These are phyloP conservation scores for Erigeron philadelphicus DNA, from an alignment of 140 eudicot genomes.

Conservation along the genomic window DNA sequence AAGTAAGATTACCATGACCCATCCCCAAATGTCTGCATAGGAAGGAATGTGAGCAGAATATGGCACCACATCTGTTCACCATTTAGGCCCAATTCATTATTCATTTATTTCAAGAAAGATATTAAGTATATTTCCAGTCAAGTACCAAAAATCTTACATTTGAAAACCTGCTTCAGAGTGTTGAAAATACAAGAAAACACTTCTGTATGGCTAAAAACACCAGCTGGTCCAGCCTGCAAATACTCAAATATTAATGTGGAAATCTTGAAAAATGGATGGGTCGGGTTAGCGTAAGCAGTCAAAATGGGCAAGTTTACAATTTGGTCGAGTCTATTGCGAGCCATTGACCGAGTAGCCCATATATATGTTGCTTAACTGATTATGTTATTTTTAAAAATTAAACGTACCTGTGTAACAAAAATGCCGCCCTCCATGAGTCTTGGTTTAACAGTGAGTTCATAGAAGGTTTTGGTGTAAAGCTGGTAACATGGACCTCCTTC, in stretches of 20 bases:
- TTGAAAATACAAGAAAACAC: constrained; percentile 89
- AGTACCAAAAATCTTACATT: constrained; percentile 45
- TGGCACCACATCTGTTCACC: constrained; percentile 56
- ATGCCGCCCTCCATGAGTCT: constrained; percentile 62
- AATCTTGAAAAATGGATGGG: no score
- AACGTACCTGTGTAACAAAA: constrained; percentile 82
- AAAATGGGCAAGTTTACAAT: no score
- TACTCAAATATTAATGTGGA: not conserved
- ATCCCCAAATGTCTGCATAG: constrained; percentile 85
- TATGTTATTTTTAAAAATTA: no score
- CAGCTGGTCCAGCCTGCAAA: constrained; percentile 90
- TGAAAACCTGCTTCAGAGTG: constrained; percentile 82
- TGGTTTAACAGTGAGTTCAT: constrained; percentile 75
- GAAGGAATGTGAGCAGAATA: constrained; percentile 82
- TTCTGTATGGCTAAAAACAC: constrained; percentile 79
- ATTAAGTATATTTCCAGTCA: not conserved
- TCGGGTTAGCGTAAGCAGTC: no score
- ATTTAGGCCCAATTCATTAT: not conserved
- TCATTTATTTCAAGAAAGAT: not conserved
- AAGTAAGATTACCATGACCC: constrained; percentile 55
- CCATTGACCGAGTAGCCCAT: no score
- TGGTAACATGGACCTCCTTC: constrained; percentile 98
- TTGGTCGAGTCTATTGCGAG: no score
- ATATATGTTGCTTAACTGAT: no score
- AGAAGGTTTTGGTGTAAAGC: constrained; percentile 83